A percentile compares a stretch with the other conserved stretches of the same genome.
phyloP scores from a whole-genome alignment of 2,329 filamentous ascomycete genomes.

The Diplodia intermedia region DNA sequence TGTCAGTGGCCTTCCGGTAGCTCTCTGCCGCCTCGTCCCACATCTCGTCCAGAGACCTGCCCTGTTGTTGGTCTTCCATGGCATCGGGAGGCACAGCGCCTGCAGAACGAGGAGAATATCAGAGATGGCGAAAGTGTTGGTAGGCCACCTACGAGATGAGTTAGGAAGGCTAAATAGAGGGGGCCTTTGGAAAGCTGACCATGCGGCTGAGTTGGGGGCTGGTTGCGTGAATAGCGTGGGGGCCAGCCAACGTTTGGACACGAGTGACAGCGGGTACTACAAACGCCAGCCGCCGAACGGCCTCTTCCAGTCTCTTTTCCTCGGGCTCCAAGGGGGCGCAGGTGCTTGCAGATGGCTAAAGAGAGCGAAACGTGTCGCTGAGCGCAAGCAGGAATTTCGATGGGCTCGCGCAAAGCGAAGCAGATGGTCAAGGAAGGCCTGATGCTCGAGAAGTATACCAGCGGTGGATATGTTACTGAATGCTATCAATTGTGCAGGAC shows the following conservation, averaged over 20 bases:
- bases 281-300: conserved; percentile 64
- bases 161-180: too few species aligned
- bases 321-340: conserved; percentile 70
- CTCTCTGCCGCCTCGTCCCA: conserved; percentile 1
- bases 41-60: not conserved
- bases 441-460: not conserved
- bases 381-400: conserved; percentile 64
- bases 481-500: conserved; percentile 6
- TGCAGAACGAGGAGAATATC: too few species aligned
- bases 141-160: too few species aligned
- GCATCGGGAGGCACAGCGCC: conserved; percentile 7
- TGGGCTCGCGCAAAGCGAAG: too few species aligned
- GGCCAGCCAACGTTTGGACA: too few species aligned
- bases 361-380: conserved; percentile 63
- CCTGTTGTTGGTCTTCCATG: conserved; percentile 35
- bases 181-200: too few species aligned
- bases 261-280: conserved; percentile 41
- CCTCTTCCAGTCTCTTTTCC: conserved; percentile 45
- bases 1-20: not conserved
- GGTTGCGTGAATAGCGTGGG: too few species aligned
- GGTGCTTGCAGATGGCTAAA: conserved; percentile 62
- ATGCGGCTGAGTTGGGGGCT: too few species aligned
- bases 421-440: not conserved
- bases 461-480: not conserved
- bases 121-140: too few species aligned